phyloP scores from a whole-genome alignment of 306 rosid genomes.

The Urtica urens region DNA sequence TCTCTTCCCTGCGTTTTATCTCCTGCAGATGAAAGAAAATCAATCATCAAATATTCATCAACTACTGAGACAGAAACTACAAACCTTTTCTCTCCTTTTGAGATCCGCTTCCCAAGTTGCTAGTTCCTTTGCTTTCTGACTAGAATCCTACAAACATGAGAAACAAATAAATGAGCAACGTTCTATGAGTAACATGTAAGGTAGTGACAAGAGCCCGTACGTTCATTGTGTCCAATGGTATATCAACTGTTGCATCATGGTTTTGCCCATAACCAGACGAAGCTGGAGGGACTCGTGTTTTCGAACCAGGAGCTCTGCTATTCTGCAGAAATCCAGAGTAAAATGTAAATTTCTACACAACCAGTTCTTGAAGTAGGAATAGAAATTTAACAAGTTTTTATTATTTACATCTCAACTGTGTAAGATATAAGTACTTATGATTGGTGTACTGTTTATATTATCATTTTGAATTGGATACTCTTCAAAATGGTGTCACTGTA shows the following conservation, averaged over 20 bases:
- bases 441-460: too few relatives aligned
- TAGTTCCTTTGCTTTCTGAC: conserved; percentile 69
- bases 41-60: conserved; percentile 1
- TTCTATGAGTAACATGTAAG: conserved; percentile 6
- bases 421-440: too few relatives aligned
- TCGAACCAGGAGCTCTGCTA: conserved; percentile 55
- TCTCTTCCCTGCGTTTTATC: conserved; percentile 75
- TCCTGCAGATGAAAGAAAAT: conserved; percentile 40
- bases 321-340: conserved; percentile 37
- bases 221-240: conserved; percentile 65
- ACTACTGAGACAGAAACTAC: background rate
- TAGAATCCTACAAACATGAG: conserved; percentile 49
- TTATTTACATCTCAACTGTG: too few relatives aligned
- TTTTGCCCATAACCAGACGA: conserved; percentile 73
- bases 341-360: too few relatives aligned
- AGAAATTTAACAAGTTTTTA: too few relatives aligned
- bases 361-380: too few relatives aligned
- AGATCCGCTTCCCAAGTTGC: conserved; percentile 92
- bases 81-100: conserved; percentile 70
- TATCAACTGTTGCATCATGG: conserved; percentile 84
- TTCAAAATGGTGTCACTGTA: too few relatives aligned
- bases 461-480: too few relatives aligned
- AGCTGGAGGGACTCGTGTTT: conserved; percentile 53
- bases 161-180: conserved; percentile 16
- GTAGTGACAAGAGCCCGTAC: conserved; percentile 24